phyloP scores from a whole-genome alignment of 495 filamentous ascomycete genomes.

The Parachaetomium inaequale region DNA sequence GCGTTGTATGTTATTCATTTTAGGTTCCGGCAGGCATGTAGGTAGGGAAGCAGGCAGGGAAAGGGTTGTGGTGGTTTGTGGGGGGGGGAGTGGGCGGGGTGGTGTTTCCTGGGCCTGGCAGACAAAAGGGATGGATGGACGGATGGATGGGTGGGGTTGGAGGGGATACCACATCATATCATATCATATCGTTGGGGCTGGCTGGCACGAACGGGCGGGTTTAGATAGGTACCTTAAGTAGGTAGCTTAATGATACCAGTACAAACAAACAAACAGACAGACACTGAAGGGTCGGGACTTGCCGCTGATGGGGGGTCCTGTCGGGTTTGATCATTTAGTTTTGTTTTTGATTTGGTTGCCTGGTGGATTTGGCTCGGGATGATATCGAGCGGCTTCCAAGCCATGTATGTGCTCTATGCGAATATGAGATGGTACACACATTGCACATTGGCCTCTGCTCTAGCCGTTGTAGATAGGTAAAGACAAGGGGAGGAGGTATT shows the following conservation, averaged over 20 bases:
- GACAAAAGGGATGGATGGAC: not conserved
- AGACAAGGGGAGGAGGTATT: too few relatives aligned
- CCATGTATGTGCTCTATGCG: too few relatives aligned
- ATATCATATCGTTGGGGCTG: not conserved
- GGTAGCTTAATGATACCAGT: slow-evolving; percentile 4
- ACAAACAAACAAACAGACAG: not conserved
- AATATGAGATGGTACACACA: too few relatives aligned
- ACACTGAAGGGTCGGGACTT: too few relatives aligned
- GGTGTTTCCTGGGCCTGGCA: not conserved
- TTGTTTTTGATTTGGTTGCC: not conserved
- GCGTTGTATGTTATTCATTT: not conserved
- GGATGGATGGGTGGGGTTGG: not conserved
- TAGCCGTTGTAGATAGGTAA: too few relatives aligned
- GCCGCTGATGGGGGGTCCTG: not conserved
- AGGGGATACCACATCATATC: not conserved
- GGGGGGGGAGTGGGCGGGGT: not conserved
- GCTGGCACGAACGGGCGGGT: not conserved
- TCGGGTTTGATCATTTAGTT: not conserved
- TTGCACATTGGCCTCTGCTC: too few relatives aligned
- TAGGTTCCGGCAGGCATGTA: too few relatives aligned
- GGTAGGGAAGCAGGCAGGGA: too few relatives aligned
- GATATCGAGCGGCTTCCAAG: too few relatives aligned
- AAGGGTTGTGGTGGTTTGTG: not conserved
- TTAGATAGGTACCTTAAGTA: too few relatives aligned
- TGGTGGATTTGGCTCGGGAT: too few relatives aligned